Evolutionary conservation across 1,139 yeast genomes (phyloP), one percentile per base, ranked within the genome.

Genomic region (Suhomyces choctaworum): DNA sequence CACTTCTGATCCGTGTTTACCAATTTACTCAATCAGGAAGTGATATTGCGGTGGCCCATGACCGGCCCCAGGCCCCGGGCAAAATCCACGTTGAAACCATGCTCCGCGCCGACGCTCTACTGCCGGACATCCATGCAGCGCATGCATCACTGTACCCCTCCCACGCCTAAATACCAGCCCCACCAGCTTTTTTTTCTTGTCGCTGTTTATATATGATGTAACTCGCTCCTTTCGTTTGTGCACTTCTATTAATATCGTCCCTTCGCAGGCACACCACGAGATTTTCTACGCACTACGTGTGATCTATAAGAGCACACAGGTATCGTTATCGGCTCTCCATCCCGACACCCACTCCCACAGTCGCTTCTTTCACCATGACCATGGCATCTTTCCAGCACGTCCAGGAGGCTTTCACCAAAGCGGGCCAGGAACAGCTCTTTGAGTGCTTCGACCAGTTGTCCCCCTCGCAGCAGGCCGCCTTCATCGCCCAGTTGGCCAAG

Each of bases 351-450:
- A 8, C 12, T 9, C 11, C 12, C 10, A 8, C 8, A 6, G 20
- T 8, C 8, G 20, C 8, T 17, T 8, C 20, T 14, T 13, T 25
- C 25, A 31, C 28, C 16, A 41, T 41, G 45, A 41, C 45, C 11
- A 32, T 41, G 27, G 35, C 34, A 9, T 37, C 45, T 7, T 24
- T 29, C 8, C 23, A 22, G n/a, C 28, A 31, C 50, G 48, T 45
- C 60, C 21, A 57, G 22, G 61, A 78, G 58, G 34, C 80, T 47
- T 60, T 73, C 66, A 34, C 66, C 41, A 39, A 75, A 56, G 88
- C 89, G 54, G 50, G 66, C 41, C 67, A 76, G 47, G 46, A 66
- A 50, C 66, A 74, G 40, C 46, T 64, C 24, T 73, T 75, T 50
- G 54, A 63, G 32, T 66, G 62, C 45, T 72, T 64, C 60, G 66